These are phyloP conservation scores for Hymenoscyphus occultus DNA, from an alignment of 2,329 filamentous ascomycete genomes.

Conservation along the genomic window DNA sequence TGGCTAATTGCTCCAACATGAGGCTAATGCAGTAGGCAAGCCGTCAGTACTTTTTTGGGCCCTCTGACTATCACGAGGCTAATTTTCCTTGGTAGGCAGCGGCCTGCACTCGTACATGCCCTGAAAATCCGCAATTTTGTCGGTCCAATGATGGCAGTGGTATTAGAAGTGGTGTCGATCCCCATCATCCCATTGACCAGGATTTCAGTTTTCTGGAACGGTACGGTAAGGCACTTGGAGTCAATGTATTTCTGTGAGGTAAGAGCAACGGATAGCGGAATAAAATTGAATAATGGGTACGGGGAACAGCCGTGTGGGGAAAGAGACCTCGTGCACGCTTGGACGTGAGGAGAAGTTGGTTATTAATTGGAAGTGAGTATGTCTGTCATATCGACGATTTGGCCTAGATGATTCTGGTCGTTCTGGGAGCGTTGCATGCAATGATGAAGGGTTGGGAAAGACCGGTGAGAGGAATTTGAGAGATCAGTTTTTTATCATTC, in stretches of 20 bases:
- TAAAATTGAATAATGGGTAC: neutral
- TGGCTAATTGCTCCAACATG: slow-evolving; percentile 12
- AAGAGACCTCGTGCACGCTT: slow-evolving; percentile 12
- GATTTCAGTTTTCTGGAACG: slow-evolving; percentile 3
- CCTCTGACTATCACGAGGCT: slow-evolving; percentile 21
- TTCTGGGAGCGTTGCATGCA: neutral
- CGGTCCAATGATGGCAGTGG: neutral
- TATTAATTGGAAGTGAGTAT: slow-evolving; percentile 1
- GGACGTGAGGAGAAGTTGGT: slow-evolving; percentile 15
- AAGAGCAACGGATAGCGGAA: slow-evolving; percentile 17
- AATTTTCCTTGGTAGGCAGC: slow-evolving; percentile 1
- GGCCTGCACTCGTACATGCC: slow-evolving; percentile 6
- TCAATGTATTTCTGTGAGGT: slow-evolving; percentile 25
- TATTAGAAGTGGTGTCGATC: slow-evolving; percentile 13
- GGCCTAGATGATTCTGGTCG: slow-evolving; percentile 2
- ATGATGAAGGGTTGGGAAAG: neutral
- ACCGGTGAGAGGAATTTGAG: neutral
- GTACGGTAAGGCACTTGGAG: neutral
- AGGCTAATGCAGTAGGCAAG: slow-evolving; percentile 14
- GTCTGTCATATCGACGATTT: slow-evolving; percentile 3
- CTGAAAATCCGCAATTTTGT: slow-evolving; percentile 2
- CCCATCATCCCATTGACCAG: slow-evolving; percentile 9
- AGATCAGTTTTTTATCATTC: neutral
- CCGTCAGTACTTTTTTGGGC: slow-evolving; percentile 13
- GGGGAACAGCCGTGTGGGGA: slow-evolving; percentile 39